Percentiles rank a stretch among this genome's conserved stretches.
Evolutionary conservation across 2,329 filamentous ascomycete species (phyloP).

Genomic region (Metarhizium rileyi): DNA sequence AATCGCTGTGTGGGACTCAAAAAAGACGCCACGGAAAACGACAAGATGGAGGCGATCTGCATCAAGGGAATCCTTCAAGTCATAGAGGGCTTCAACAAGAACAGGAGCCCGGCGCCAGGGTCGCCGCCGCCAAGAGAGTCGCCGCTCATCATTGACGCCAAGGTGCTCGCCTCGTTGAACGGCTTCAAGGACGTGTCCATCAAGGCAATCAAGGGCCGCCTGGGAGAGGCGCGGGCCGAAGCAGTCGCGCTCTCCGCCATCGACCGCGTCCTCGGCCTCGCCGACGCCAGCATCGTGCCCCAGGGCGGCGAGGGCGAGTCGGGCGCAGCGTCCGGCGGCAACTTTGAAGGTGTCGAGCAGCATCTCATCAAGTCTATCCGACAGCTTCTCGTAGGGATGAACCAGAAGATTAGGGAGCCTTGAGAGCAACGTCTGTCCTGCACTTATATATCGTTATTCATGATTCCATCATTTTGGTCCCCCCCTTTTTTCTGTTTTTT

Average conservation of each 20-base stretch:
- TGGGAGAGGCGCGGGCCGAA: constrained; percentile 33
- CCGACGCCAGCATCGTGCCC: constrained; percentile 31
- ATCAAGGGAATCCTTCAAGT: constrained; percentile 33
- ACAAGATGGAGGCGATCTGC: constrained; percentile 37
- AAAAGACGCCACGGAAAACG: constrained; percentile 31
- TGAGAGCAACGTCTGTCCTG: background rate
- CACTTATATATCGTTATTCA: too few species aligned
- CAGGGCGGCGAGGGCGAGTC: constrained; percentile 22
- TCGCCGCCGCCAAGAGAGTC: constrained; percentile 15
- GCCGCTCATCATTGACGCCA: constrained; percentile 26
- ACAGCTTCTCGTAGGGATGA: constrained; percentile 29
- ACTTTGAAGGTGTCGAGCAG: constrained; percentile 30
- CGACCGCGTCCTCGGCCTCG: constrained; percentile 39
- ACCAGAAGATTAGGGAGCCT: constrained; percentile 25
- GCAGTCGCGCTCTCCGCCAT: constrained; percentile 39
- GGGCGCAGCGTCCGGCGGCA: constrained; percentile 12
- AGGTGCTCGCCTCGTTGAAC: constrained; percentile 30
- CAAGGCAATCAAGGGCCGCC: constrained; percentile 29
- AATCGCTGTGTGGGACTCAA: constrained; percentile 42
- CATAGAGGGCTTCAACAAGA: constrained; percentile 32
- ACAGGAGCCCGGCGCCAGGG: constrained; percentile 24
- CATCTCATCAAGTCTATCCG: constrained; percentile 31
- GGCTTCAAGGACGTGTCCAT: constrained; percentile 37
- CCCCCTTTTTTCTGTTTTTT: background rate
- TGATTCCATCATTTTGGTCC: too few species aligned